Evolutionary conservation across 23 red algal genomes (phyloP).

Genomic region (Gracilaria caudata): DNA sequence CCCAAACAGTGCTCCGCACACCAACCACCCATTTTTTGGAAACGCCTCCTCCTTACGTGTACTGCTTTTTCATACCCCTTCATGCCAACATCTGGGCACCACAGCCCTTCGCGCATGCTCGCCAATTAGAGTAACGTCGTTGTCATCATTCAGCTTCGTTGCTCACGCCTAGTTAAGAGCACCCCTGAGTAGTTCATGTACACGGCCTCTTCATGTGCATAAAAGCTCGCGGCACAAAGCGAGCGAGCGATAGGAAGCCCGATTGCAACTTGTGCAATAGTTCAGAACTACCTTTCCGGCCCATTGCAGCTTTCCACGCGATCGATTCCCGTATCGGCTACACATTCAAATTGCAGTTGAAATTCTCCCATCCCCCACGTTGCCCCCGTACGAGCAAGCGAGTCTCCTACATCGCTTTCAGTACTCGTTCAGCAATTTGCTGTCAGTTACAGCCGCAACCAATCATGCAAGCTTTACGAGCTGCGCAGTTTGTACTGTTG

Average conservation of each 20-base stretch:
- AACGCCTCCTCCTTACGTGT: neutral
- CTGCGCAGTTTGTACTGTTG: constrained; percentile 72
- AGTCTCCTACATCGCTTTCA: neutral
- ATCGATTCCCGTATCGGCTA: no score
- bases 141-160: neutral
- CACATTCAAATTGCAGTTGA: no score
- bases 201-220: neutral
- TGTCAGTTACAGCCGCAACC: neutral
- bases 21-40: neutral
- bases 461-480: constrained; percentile 33
- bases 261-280: neutral
- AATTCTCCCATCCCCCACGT: neutral
- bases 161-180: no score
- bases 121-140: neutral
- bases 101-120: neutral
- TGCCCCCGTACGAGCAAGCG: neutral
- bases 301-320: neutral
- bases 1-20: neutral
- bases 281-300: no score
- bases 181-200: no score
- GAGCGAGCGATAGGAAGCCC: neutral
- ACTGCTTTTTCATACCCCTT: neutral
- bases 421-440: neutral
- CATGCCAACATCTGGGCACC: constrained; percentile 6
- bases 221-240: neutral